Conservation (phyloP, 2,329 filamentous ascomycete species). For the Coleophoma crateriformis region DNA sequence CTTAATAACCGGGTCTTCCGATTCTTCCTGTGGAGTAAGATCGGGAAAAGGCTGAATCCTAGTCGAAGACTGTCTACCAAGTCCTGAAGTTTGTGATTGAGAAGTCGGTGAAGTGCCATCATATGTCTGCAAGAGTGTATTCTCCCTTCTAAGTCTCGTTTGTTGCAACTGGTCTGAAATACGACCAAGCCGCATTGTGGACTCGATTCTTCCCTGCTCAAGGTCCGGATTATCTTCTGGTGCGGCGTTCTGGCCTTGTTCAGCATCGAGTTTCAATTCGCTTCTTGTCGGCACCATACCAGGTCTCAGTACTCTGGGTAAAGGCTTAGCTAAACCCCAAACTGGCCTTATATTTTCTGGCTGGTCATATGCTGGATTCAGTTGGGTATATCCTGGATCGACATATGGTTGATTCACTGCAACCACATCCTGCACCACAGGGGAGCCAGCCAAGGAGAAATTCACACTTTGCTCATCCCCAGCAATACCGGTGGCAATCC, state of each 20-base stretch:
- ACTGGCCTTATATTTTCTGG: constrained; percentile 41
- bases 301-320: constrained; percentile 45
- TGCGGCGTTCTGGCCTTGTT: constrained; percentile 27
- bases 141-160: constrained; percentile 15
- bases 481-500: constrained; percentile 6
- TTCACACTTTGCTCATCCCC: constrained; percentile 10
- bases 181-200: constrained; percentile 15
- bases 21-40: background rate
- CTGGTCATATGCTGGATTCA: constrained; percentile 50
- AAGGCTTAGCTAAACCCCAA: constrained; percentile 46
- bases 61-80: background rate
- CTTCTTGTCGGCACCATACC: constrained; percentile 44
- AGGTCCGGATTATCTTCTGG: constrained; percentile 35
- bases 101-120: constrained; percentile 1
- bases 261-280: constrained; percentile 29
- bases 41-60: background rate
- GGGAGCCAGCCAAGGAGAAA: constrained; percentile 23
- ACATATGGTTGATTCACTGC: constrained; percentile 37
- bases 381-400: constrained; percentile 45
- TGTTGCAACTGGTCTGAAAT: constrained; percentile 16
- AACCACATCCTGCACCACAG: constrained; percentile 11
- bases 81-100: constrained; percentile 1
- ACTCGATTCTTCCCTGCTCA: constrained; percentile 35
- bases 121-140: constrained; percentile 7
- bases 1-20: background rate